These are phyloP conservation scores for Neonothopanus nambi DNA, from an alignment of 1,284 basidiomycete genomes.

Conservation along the genomic window DNA sequence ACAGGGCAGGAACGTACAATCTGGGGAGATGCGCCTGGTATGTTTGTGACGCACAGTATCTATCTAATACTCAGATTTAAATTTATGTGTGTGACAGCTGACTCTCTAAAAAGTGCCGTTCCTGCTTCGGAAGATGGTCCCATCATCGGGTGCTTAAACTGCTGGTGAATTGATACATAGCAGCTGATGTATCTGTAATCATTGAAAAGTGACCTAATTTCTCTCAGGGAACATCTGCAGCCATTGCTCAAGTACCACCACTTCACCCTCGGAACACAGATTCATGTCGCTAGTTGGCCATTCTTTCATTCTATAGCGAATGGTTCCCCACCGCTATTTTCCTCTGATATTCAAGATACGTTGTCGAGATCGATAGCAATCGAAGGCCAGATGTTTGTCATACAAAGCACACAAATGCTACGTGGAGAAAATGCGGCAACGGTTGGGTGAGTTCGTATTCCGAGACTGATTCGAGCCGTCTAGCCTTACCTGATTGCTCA, in stretches of 20 bases:
- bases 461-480: background rate
- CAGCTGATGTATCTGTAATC: background rate
- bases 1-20: slow-evolving; percentile 24
- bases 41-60: too few species aligned
- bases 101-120: slow-evolving; percentile 19
- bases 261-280: slow-evolving; percentile 19
- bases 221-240: slow-evolving; percentile 21
- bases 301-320: slow-evolving; percentile 3
- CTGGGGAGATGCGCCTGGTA: slow-evolving; percentile 24
- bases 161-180: slow-evolving; percentile 14
- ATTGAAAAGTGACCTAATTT: too few species aligned
- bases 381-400: slow-evolving; percentile 22
- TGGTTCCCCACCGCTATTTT: slow-evolving; percentile 13
- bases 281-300: slow-evolving; percentile 23
- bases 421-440: slow-evolving; percentile 16
- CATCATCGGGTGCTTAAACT: slow-evolving; percentile 17
- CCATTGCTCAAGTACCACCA: slow-evolving; percentile 20
- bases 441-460: slow-evolving; percentile 15
- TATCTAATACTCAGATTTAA: background rate
- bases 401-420: slow-evolving; percentile 19
- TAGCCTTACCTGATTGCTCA: background rate
- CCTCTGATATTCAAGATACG: slow-evolving; percentile 17
- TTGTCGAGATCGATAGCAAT: slow-evolving; percentile 16
- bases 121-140: slow-evolving; percentile 15
- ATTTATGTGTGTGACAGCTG: slow-evolving; percentile 4